Evolutionary conservation across 2,329 filamentous ascomycete genomes (phyloP).

Genomic region (Endoconidiophora laricicola): DNA sequence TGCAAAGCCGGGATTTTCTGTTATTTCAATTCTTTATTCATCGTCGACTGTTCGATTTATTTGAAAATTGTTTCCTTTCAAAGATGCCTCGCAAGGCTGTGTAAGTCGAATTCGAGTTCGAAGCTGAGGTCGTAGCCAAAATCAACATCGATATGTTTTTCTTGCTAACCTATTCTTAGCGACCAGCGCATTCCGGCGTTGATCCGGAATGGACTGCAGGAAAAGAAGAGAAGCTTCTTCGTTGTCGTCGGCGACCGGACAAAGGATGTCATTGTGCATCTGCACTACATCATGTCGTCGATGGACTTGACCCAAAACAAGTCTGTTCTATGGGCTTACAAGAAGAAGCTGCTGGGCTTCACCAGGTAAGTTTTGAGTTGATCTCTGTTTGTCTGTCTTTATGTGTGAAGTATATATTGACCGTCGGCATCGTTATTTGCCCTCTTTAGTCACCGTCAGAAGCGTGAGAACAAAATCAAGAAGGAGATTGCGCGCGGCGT

Average conservation of each 20-base stretch:
- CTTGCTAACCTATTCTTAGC: constrained; percentile 25
- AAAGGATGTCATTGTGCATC: constrained; percentile 92
- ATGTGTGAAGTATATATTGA: neutral
- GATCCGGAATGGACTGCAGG: constrained; percentile 78
- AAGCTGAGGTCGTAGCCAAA: neutral
- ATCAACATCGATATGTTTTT: neutral
- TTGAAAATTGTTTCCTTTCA: constrained; percentile 9
- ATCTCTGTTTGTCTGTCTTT: no score
- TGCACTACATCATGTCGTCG: constrained; percentile 80
- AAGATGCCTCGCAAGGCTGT: constrained; percentile 45
- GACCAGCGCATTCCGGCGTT: constrained; percentile 83
- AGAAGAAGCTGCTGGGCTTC: constrained; percentile 90
- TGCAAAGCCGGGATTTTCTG: no score
- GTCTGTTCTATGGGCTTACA: constrained; percentile 95
- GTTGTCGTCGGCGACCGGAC: constrained; percentile 85
- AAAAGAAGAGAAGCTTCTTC: constrained; percentile 97
- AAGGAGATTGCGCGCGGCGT: constrained; percentile 93
- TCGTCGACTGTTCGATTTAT: neutral
- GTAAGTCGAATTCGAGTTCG: constrained; percentile 20
- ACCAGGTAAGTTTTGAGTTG: constrained; percentile 37
- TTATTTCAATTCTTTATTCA: no score
- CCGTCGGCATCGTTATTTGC: neutral
- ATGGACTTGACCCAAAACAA: constrained; percentile 81
- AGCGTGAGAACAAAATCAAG: constrained; percentile 96
- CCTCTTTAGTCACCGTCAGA: constrained; percentile 63